Percentiles rank a stretch among this genome's conserved stretches.
Conservation (phyloP, 1,139 yeast genomes). For the Debaryomyces coudertii region DNA sequence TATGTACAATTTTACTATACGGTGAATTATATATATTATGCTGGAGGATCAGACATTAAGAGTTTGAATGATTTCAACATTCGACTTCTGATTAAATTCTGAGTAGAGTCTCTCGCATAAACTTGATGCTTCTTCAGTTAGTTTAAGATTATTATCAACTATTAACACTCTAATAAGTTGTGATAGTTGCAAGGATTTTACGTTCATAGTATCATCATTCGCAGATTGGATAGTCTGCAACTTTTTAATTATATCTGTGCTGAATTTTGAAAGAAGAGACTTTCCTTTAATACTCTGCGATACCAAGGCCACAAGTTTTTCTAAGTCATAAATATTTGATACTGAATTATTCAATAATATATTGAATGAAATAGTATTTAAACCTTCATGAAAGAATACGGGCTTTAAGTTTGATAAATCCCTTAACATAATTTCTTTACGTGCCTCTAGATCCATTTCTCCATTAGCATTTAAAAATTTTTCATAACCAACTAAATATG, state of each 20-base stretch:
- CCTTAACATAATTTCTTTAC: conserved; percentile 19
- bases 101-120: conserved; percentile 6
- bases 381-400: conserved; percentile 29
- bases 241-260: conserved; percentile 19
- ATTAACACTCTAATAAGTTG: conserved; percentile 23
- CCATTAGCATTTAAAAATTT: conserved; percentile 3
- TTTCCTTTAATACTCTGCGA: conserved; percentile 15
- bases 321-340: conserved; percentile 31
- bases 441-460: conserved; percentile 2
- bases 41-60: neutral
- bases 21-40: neutral
- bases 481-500: conserved; percentile 21
- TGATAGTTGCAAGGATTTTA: conserved; percentile 18
- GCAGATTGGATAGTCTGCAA: conserved; percentile 19
- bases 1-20: neutral
- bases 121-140: conserved; percentile 14
- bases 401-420: conserved; percentile 37
- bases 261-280: conserved; percentile 19
- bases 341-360: conserved; percentile 29
- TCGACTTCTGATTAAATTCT: neutral
- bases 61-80: neutral
- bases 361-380: conserved; percentile 23
- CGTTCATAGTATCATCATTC: conserved; percentile 10
- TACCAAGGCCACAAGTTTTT: conserved; percentile 31
- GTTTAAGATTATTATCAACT: conserved; percentile 14